Conservation (phyloP, 2,329 filamentous ascomycete genomes). For the Septoria linicola region DNA sequence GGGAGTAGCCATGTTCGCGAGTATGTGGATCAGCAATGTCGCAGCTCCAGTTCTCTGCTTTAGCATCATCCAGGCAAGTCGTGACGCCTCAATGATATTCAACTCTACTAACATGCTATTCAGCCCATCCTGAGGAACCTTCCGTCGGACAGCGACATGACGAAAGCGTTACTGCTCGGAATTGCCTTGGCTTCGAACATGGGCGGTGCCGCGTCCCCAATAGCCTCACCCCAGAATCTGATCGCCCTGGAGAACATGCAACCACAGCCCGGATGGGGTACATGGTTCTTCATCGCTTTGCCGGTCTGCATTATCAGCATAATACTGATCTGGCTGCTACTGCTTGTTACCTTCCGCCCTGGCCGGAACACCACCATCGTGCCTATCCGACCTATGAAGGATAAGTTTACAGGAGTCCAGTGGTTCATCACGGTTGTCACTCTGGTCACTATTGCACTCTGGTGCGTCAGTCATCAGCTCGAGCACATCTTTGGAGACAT, state of each 20-base stretch:
- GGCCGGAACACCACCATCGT: constrained; percentile 84
- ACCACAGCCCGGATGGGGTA: constrained; percentile 84
- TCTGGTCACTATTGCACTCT: constrained; percentile 78
- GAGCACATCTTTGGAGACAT: constrained; percentile 91
- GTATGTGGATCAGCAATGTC: constrained; percentile 99
- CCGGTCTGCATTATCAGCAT: constrained; percentile 90
- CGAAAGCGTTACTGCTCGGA: constrained; percentile 89
- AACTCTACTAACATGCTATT: not conserved
- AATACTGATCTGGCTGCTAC: constrained; percentile 80
- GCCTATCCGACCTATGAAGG: constrained; percentile 84
- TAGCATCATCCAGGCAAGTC: constrained; percentile 67
- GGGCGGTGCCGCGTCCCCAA: constrained; percentile 92
- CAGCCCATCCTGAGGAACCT: constrained; percentile 95
- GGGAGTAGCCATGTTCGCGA: constrained; percentile 96
- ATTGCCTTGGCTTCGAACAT: constrained; percentile 95
- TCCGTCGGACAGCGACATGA: constrained; percentile 85
- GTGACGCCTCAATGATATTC: not conserved
- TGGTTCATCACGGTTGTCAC: constrained; percentile 90
- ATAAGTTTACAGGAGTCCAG: constrained; percentile 82
- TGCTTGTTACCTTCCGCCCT: constrained; percentile 82
- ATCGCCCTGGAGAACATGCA: constrained; percentile 96
- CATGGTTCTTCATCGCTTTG: constrained; percentile 95
- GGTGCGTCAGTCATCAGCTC: constrained; percentile 89
- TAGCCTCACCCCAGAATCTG: constrained; percentile 95
- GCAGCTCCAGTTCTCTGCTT: constrained; percentile 96